Conservation (phyloP, 2,329 filamentous ascomycete genomes). For the Alternaria sp. region DNA sequence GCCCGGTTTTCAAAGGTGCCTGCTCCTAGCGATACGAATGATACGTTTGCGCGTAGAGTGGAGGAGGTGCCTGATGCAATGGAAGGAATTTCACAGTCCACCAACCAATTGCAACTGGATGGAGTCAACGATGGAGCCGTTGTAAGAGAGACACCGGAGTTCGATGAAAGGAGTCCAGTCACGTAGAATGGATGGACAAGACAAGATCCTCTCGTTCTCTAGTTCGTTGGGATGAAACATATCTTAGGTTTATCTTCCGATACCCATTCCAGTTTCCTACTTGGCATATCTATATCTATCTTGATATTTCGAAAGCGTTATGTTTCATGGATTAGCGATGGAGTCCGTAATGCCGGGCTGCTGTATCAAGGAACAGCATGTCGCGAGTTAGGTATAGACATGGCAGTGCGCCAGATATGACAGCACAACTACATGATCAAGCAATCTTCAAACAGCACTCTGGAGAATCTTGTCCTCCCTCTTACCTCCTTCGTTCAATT, state of each 20-base stretch:
- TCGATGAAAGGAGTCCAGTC: slow-evolving; percentile 38
- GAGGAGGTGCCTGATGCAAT: slow-evolving; percentile 9
- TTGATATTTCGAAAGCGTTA: slow-evolving; percentile 17
- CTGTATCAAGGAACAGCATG: background rate
- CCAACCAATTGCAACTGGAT: slow-evolving; percentile 17
- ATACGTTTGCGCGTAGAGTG: background rate
- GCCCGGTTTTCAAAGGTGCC: slow-evolving; percentile 2
- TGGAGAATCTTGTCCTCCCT: slow-evolving; percentile 33
- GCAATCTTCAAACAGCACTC: slow-evolving; percentile 43
- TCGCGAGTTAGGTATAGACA: background rate
- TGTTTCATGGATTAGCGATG: slow-evolving; percentile 2
- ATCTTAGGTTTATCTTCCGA: background rate
- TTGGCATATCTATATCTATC: background rate
- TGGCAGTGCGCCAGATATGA: background rate
- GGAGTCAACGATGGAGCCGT: background rate
- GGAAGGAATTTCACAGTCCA: slow-evolving; percentile 18
- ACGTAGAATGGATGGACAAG: slow-evolving; percentile 62
- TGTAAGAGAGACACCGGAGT: slow-evolving; percentile 21
- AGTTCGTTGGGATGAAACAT: background rate
- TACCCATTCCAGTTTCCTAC: background rate
- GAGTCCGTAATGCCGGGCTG: background rate
- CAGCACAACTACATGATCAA: background rate
- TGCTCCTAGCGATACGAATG: background rate
- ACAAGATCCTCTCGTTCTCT: slow-evolving; percentile 1
- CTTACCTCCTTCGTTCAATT: slow-evolving; percentile 38